These are phyloP conservation scores for Primulina eburnea DNA, from an alignment of 257 asterid species.

Conservation along the genomic window DNA sequence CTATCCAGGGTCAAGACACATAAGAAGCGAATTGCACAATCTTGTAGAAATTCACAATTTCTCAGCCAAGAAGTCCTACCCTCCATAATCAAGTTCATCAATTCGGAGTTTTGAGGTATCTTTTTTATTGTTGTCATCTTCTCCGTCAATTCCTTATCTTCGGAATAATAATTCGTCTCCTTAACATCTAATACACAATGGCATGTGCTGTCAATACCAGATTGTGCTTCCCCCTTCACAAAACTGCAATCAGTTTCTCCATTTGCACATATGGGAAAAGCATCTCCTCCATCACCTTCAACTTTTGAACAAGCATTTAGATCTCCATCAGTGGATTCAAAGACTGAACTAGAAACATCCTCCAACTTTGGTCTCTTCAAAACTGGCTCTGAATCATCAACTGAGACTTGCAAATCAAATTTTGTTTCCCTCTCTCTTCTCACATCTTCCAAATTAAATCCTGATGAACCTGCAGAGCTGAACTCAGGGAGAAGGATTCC, in stretches of 20 bases:
- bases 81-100: slow-evolving; percentile 68
- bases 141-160: slow-evolving; percentile 49
- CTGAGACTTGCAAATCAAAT: slow-evolving; percentile 58
- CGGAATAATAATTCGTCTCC: slow-evolving; percentile 33
- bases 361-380: slow-evolving; percentile 77
- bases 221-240: slow-evolving; percentile 54
- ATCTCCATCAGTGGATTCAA: slow-evolving; percentile 41
- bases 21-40: slow-evolving; percentile 96
- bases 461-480: slow-evolving; percentile 33
- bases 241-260: slow-evolving; percentile 45
- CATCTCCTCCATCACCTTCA: slow-evolving; percentile 42
- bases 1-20: slow-evolving; percentile 93
- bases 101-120: slow-evolving; percentile 63
- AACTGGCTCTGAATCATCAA: slow-evolving; percentile 59
- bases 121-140: slow-evolving; percentile 43
- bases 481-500: slow-evolving; percentile 70
- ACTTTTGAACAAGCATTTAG: slow-evolving; percentile 35
- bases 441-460: slow-evolving; percentile 35
- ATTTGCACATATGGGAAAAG: slow-evolving; percentile 37
- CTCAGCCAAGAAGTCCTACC: slow-evolving; percentile 88
- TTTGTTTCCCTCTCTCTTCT: slow-evolving; percentile 73
- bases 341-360: slow-evolving; percentile 35
- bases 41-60: slow-evolving; percentile 92
- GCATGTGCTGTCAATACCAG: slow-evolving; percentile 35
- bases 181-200: slow-evolving; percentile 31